Conservation (phyloP, 371 early-diverging fungal species). For the Fennellomyces sp. region DNA sequence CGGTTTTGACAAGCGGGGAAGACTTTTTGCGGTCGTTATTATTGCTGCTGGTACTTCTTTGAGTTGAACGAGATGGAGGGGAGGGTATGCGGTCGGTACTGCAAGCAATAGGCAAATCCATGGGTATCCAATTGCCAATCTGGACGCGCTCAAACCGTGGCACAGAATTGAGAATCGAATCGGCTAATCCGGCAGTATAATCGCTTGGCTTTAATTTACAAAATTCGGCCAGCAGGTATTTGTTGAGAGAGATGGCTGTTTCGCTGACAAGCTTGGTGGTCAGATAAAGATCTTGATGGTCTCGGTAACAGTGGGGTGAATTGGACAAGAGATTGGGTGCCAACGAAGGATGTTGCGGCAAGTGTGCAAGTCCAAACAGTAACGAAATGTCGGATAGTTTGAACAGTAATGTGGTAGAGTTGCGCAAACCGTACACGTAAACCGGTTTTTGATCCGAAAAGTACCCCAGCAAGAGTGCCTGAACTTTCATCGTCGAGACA, state of each 20-base stretch:
- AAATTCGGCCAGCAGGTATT: slow-evolving; percentile 37
- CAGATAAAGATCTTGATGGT: slow-evolving; percentile 16
- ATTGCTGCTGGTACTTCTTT: neutral
- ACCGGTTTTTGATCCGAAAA: slow-evolving; percentile 18
- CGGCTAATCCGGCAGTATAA: slow-evolving; percentile 34
- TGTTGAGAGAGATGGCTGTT: slow-evolving; percentile 24
- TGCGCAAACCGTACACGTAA: slow-evolving; percentile 20
- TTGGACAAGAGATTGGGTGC: slow-evolving; percentile 9
- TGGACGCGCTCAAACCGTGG: slow-evolving; percentile 20
- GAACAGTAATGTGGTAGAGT: slow-evolving; percentile 11
- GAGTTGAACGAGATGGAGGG: neutral
- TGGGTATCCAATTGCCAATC: slow-evolving; percentile 5
- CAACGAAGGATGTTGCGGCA: slow-evolving; percentile 21
- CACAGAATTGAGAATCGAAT: slow-evolving; percentile 32
- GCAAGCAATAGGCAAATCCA: slow-evolving; percentile 8
- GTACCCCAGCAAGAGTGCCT: slow-evolving; percentile 18
- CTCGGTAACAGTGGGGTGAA: slow-evolving; percentile 18
- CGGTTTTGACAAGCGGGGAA: slow-evolving; percentile 27
- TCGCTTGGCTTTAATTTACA: slow-evolving; percentile 46
- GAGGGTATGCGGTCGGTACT: neutral
- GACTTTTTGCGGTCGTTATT: neutral
- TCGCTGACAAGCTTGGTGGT: slow-evolving; percentile 18
- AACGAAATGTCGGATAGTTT: slow-evolving; percentile 21
- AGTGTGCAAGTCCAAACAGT: slow-evolving; percentile 17
- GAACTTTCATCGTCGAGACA: slow-evolving; percentile 21